Evolutionary conservation across 331 rosid species (phyloP), one percentile per base, ranked within the genome.

Genomic region (Pyrus hybrid): DNA sequence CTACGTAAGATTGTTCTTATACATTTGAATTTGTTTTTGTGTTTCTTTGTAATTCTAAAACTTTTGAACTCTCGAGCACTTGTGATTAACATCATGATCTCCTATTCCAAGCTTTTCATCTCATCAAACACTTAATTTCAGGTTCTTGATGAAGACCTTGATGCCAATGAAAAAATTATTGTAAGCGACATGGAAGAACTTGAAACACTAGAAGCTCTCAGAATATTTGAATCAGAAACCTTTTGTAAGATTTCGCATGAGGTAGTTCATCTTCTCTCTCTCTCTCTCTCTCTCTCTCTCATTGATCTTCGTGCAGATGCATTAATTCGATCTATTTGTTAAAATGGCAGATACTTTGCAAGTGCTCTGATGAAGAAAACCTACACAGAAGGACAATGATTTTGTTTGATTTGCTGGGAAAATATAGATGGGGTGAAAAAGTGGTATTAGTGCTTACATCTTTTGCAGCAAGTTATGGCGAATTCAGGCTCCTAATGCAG

Each of bases 391-490:
- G 67, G 72, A 77, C 87, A 26, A 83, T 88, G 84, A 28, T 22
- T 64, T 58, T 90, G 81, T 85, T 90, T 85, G 93, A 86, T 76
- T 74, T 82, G 77, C 83, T 88, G 30, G 87, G 79, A 21, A 80
- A 80, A 6, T 86, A 85, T 65, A 82, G 81, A 13, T 88, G 90
- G 90, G 96, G 81, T 72, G 93, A 77, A 29, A 88, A 88, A 84
- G 87, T 85, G 68, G 88, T 75, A 49, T 53, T 88, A 71, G 85
- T 87, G 6, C 84, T 90, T 17, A 77, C 96, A 53, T 86, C 93
- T 61, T 86, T 88, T 37, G 87, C 79, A 41, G 68, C 73, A 76
- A 90, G 76, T 70, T 90, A 88, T 49, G 93, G 90, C n/a, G 83
- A 90, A 80, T 77, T 86, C 14, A 73, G 86, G 87, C 86, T 79